Percentiles rank a stretch among this genome's conserved stretches.
phyloP scores from a whole-genome alignment of 129 eudicot species.

The Silybum marianum region DNA sequence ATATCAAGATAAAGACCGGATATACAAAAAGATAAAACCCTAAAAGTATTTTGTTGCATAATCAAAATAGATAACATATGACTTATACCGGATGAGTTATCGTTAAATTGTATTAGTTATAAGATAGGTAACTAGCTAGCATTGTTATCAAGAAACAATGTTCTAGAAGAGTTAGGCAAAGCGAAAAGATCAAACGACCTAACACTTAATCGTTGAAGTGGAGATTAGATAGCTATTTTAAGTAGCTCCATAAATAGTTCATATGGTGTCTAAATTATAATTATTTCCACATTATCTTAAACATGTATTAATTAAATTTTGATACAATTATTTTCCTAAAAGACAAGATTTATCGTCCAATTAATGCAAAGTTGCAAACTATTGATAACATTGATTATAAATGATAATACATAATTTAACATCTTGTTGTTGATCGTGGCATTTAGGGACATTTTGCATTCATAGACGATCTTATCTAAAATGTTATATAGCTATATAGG shows the following conservation, averaged over 20 bases:
- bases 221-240: neutral
- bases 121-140: neutral
- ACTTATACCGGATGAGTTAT: neutral
- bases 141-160: neutral
- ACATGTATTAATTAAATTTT: neutral
- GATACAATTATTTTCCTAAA: neutral
- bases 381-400: neutral
- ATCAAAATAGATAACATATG: neutral
- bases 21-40: neutral
- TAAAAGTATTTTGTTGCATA: neutral
- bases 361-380: neutral
- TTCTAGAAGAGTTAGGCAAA: neutral
- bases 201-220: neutral
- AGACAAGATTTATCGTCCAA: neutral
- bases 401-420: neutral
- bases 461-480: too few species aligned
- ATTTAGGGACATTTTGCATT: neutral
- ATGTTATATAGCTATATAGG: neutral
- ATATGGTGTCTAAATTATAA: neutral
- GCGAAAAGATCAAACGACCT: neutral
- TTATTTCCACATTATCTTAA: neutral
- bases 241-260: neutral
- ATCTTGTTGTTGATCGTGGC: neutral
- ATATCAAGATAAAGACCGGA: neutral
- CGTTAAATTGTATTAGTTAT: neutral